phyloP scores from a whole-genome alignment of 371 early-diverging fungal genomes.

The Saksenaea vasiformis region DNA sequence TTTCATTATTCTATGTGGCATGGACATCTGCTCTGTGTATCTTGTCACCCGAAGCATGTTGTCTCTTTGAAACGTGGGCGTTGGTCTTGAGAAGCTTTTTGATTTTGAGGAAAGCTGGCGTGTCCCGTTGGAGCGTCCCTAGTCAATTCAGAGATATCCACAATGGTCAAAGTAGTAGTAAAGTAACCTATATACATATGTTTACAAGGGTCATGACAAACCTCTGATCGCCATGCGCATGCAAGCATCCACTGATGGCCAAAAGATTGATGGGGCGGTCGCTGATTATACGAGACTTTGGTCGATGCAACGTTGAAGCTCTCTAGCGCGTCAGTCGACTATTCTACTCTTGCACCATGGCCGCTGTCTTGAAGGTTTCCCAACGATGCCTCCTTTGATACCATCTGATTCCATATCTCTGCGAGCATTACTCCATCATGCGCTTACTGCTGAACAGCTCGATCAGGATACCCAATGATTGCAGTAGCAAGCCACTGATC shows the following conservation, averaged over 20 bases:
- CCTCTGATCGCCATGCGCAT: neutral
- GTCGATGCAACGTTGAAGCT: conserved; percentile 2
- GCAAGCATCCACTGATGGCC: neutral
- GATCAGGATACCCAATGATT: neutral
- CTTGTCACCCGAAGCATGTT: no score
- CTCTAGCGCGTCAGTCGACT: conserved; percentile 1
- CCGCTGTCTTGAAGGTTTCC: neutral
- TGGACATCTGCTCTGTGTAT: no score
- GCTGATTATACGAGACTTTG: neutral
- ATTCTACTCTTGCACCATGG: neutral
- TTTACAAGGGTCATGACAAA: conserved; percentile 35
- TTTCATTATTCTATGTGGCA: no score
- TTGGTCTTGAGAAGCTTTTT: no score
- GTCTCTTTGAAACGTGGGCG: no score
- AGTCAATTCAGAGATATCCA: neutral
- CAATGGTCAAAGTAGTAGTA: conserved; percentile 14
- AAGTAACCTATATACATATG: conserved; percentile 47
- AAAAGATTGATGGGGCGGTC: conserved; percentile 15
- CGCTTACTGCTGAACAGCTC: neutral
- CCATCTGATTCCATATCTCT: neutral
- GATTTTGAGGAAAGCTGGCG: no score
- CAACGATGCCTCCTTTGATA: neutral
- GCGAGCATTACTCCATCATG: neutral
- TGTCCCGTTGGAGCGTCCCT: no score
- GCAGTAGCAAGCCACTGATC: conserved; percentile 1